A percentile compares a stretch with the other conserved stretches of the same genome.
Evolutionary conservation across 805 yeast species (phyloP).

Genomic region (Hanseniaspora jakobsenii): DNA sequence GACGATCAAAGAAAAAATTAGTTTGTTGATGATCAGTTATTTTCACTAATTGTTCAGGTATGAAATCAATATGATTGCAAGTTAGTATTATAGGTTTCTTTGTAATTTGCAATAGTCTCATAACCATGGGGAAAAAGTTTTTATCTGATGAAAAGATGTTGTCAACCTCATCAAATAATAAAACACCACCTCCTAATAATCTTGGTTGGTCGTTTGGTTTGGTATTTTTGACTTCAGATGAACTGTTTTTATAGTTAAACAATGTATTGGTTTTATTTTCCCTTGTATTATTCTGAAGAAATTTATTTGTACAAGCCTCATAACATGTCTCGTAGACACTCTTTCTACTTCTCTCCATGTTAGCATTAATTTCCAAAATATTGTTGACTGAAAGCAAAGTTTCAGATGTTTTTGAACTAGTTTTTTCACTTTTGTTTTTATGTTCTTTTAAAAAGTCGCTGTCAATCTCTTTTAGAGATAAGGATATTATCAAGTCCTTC

Average conservation of each 20-base stretch:
- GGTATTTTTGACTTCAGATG: neutral
- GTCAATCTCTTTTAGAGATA: slow-evolving; percentile 46
- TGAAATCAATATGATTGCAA: slow-evolving; percentile 37
- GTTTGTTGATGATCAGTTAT: slow-evolving; percentile 35
- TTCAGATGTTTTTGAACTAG: no score
- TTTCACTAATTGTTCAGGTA: slow-evolving; percentile 41
- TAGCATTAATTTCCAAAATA: slow-evolving; percentile 69
- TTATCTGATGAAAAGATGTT: slow-evolving; percentile 64
- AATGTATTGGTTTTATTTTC: slow-evolving; percentile 17
- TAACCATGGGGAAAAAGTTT: slow-evolving; percentile 66
- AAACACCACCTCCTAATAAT: slow-evolving; percentile 46
- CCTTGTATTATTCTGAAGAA: slow-evolving; percentile 41
- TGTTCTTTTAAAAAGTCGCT: no score
- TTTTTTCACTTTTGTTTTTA: no score
- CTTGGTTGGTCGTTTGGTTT: slow-evolving; percentile 14
- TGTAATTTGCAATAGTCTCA: slow-evolving; percentile 46
- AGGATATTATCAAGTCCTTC: slow-evolving; percentile 61
- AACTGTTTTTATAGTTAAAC: neutral
- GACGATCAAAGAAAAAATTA: slow-evolving; percentile 26
- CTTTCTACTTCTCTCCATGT: slow-evolving; percentile 60
- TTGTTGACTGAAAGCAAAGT: slow-evolving; percentile 4
- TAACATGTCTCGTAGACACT: slow-evolving; percentile 53
- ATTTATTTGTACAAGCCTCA: slow-evolving; percentile 75
- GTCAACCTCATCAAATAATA: slow-evolving; percentile 79
- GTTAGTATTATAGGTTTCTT: slow-evolving; percentile 62